Percentiles rank a stretch among this genome's conserved stretches.
Conservation (phyloP, 257 asterid genomes). For the Solanum arcanum region DNA sequence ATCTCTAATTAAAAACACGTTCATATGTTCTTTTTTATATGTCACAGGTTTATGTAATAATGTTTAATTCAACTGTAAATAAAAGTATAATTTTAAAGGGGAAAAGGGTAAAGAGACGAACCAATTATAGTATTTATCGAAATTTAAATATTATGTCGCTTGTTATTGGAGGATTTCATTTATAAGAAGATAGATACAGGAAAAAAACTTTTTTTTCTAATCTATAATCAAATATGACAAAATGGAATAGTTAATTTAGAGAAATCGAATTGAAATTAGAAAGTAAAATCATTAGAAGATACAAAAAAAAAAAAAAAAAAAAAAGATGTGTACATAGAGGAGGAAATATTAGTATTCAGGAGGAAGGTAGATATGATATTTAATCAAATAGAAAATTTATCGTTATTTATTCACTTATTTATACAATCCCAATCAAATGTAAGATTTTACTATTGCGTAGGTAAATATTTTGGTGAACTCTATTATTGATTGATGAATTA, state of each 20-base stretch:
- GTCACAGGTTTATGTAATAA: not conserved
- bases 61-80: not conserved
- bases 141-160: not conserved
- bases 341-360: too few species aligned
- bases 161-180: not conserved
- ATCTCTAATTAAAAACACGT: not conserved
- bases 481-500: too few species aligned
- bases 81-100: not conserved
- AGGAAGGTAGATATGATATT: not conserved
- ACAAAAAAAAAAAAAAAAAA: too few species aligned
- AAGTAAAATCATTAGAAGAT: too few species aligned
- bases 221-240: too few species aligned
- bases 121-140: not conserved
- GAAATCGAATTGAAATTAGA: too few species aligned
- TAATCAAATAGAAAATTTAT: not conserved
- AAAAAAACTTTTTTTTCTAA: too few species aligned
- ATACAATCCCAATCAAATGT: too few species aligned
- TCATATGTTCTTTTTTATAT: not conserved
- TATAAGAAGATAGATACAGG: not conserved
- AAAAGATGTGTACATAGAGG: not conserved
- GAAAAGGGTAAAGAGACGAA: not conserved
- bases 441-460: too few species aligned
- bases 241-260: too few species aligned
- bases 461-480: too few species aligned
- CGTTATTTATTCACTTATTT: too few species aligned